Evolutionary conservation across 1,139 yeast species (phyloP).

Genomic region (Yueomyces sp.): DNA sequence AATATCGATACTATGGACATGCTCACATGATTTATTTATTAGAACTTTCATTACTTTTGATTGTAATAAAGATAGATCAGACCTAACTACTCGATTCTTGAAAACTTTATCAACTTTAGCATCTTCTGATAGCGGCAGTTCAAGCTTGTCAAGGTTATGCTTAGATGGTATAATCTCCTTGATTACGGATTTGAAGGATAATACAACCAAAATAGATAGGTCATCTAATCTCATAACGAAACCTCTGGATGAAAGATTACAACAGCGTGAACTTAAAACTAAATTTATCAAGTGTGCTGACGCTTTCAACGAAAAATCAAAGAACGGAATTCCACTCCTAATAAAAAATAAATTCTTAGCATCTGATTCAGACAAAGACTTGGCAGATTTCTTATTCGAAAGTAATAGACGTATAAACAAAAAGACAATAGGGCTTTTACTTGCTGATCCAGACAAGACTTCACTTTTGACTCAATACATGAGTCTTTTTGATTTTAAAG

Average conservation of each 20-base stretch:
- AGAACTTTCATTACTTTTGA: conserved; percentile 71
- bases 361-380: conserved; percentile 41
- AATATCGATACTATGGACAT: conserved; percentile 67
- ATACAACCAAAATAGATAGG: conserved; percentile 29
- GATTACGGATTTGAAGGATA: conserved; percentile 47
- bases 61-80: conserved; percentile 79
- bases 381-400: conserved; percentile 63
- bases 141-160: conserved; percentile 83
- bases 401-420: conserved; percentile 76
- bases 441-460: conserved; percentile 62
- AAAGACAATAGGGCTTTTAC: conserved; percentile 68
- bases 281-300: conserved; percentile 67
- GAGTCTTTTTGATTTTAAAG: conserved; percentile 55
- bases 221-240: conserved; percentile 7
- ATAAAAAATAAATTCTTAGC: conserved; percentile 50
- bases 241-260: conserved; percentile 9
- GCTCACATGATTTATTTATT: conserved; percentile 67
- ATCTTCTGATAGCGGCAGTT: conserved; percentile 68
- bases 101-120: conserved; percentile 64
- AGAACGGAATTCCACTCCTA: conserved; percentile 53
- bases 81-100: conserved; percentile 53
- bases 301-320: conserved; percentile 63
- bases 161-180: conserved; percentile 72
- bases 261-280: conserved; percentile 44
- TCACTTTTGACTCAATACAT: conserved; percentile 54